These are phyloP conservation scores for Groenewaldozyma auringiensis DNA, from an alignment of 1,139 yeast species.

Conservation along the genomic window DNA sequence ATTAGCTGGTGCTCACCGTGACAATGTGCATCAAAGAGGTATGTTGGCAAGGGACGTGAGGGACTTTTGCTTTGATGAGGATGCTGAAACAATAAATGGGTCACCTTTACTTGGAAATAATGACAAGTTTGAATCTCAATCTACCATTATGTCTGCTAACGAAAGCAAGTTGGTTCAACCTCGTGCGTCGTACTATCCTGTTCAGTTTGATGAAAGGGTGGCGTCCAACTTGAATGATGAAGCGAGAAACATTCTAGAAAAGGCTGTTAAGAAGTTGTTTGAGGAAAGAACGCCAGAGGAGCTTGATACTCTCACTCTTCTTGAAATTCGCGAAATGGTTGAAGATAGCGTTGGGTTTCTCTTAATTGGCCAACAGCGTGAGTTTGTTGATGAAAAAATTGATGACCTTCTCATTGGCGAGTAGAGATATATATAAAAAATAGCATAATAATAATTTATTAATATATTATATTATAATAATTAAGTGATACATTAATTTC, in stretches of 20 bases:
- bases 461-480: background rate
- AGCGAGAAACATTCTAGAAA: background rate
- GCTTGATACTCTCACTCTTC: background rate
- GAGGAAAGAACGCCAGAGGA: background rate
- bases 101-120: background rate
- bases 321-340: slow-evolving; percentile 1
- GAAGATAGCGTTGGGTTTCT: slow-evolving; percentile 6
- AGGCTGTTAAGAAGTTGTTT: background rate
- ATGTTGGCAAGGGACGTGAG: slow-evolving; percentile 3
- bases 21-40: slow-evolving; percentile 3
- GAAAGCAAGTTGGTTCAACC: background rate
- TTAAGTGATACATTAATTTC: background rate
- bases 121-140: slow-evolving; percentile 2
- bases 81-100: slow-evolving; percentile 1
- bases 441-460: background rate
- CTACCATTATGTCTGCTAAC: background rate
- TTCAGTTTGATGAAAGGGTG: background rate
- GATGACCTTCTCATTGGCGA: background rate
- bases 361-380: slow-evolving; percentile 2
- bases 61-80: slow-evolving; percentile 1
- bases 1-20: slow-evolving; percentile 25
- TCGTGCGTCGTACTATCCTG: slow-evolving; percentile 3
- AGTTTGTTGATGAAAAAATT: slow-evolving; percentile 4
- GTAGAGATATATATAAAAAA: background rate
- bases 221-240: background rate